Evolutionary conservation across 306 rosid species (phyloP).

Genomic region (Spatholobus suberectus): DNA sequence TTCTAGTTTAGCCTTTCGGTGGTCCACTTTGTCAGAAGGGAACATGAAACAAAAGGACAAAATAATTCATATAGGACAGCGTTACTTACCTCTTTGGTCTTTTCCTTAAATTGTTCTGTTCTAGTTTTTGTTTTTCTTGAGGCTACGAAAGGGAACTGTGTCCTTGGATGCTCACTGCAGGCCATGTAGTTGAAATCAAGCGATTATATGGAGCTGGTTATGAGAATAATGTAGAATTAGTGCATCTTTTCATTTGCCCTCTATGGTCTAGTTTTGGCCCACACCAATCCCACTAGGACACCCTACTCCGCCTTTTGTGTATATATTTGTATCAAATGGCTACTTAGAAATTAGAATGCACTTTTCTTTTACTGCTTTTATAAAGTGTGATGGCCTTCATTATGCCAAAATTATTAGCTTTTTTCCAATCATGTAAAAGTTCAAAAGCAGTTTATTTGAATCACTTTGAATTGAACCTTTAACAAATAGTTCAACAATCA

Average conservation of each 20-base stretch:
- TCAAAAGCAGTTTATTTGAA: not conserved
- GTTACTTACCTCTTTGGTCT: slow-evolving; percentile 15
- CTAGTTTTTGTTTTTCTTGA: slow-evolving; percentile 27
- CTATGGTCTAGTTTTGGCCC: slow-evolving; percentile 42
- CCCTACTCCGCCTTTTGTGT: not conserved
- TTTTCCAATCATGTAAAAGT: slow-evolving; percentile 23
- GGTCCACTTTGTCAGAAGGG: slow-evolving; percentile 39
- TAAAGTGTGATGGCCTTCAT: slow-evolving; percentile 36
- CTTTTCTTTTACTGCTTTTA: slow-evolving; percentile 40
- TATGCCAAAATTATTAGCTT: slow-evolving; percentile 46
- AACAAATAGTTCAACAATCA: not conserved
- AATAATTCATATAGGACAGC: slow-evolving; percentile 47
- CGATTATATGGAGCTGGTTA: slow-evolving; percentile 20
- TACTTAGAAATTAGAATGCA: slow-evolving; percentile 23
- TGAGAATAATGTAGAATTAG: not conserved
- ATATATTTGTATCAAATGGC: slow-evolving; percentile 22
- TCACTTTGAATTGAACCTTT: slow-evolving; percentile 23
- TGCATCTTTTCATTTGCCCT: not conserved
- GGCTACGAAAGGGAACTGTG: slow-evolving; percentile 11
- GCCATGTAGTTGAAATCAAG: slow-evolving; percentile 28
- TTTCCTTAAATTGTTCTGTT: slow-evolving; percentile 19
- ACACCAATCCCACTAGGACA: slow-evolving; percentile 8
- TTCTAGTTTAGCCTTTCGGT: slow-evolving; percentile 47
- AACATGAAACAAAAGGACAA: slow-evolving; percentile 47
- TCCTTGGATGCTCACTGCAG: slow-evolving; percentile 46